phyloP scores from a whole-genome alignment of 495 filamentous ascomycete species.

The Poronia punctata region DNA sequence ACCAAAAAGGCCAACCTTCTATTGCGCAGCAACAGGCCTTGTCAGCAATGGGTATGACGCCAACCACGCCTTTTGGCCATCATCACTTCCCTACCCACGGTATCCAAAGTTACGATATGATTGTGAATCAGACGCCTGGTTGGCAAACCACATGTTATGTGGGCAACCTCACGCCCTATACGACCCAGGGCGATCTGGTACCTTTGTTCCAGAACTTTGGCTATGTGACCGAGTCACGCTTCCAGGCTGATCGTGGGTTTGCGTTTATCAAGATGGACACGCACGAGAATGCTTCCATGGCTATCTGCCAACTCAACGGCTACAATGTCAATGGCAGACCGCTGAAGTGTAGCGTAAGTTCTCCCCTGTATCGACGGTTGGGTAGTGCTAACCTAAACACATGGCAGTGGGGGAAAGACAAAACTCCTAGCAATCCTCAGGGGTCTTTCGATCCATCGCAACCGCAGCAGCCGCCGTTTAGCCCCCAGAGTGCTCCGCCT shows the following conservation, averaged over 20 bases:
- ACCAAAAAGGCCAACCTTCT: slow-evolving; percentile 98
- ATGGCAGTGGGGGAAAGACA: slow-evolving; percentile 94
- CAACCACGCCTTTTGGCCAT: slow-evolving; percentile 91
- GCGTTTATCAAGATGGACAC: slow-evolving; percentile 99
- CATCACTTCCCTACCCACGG: slow-evolving; percentile 98
- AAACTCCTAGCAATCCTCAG: slow-evolving; percentile 78
- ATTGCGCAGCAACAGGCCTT: slow-evolving; percentile 96
- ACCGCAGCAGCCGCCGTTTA: slow-evolving; percentile 56
- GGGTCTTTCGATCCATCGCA: slow-evolving; percentile 66
- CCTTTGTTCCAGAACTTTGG: slow-evolving; percentile 98
- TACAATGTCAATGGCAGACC: slow-evolving; percentile 97
- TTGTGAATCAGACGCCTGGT: slow-evolving; percentile 89
- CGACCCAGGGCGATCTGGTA: slow-evolving; percentile 88
- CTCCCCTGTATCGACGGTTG: not conserved
- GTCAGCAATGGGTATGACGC: slow-evolving; percentile 97
- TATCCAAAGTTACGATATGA: slow-evolving; percentile 95
- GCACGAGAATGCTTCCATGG: slow-evolving; percentile 96
- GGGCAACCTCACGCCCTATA: slow-evolving; percentile 96
- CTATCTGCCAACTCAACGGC: slow-evolving; percentile 93
- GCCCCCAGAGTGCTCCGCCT: slow-evolving; percentile 52
- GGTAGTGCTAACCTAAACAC: slow-evolving; percentile 1
- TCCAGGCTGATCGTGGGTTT: slow-evolving; percentile 97
- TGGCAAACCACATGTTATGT: slow-evolving; percentile 99
- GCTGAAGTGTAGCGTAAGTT: slow-evolving; percentile 93
- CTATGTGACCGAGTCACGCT: slow-evolving; percentile 92